These are phyloP conservation scores for Parastagonospora nodorum DNA, from an alignment of 2,329 filamentous ascomycete genomes.

Conservation along the genomic window DNA sequence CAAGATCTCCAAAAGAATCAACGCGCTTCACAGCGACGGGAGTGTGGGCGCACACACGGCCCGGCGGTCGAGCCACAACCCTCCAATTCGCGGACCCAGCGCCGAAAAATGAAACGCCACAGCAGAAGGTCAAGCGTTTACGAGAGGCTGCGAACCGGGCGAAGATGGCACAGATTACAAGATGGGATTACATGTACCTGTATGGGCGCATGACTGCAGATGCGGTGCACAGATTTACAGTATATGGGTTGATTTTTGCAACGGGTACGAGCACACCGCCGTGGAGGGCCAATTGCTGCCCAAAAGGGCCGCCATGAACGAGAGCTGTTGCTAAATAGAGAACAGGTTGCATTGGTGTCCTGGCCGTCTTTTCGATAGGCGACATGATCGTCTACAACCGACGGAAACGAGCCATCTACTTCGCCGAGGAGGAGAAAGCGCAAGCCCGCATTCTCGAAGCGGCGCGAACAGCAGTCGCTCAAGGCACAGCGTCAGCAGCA, in stretches of 20 bases:
- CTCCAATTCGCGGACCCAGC: constrained; percentile 49
- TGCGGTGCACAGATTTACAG: constrained; percentile 63
- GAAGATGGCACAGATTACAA: constrained; percentile 56
- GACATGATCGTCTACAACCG: constrained; percentile 73
- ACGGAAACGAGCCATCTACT: constrained; percentile 65
- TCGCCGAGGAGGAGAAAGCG: constrained; percentile 57
- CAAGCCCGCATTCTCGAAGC: constrained; percentile 49
- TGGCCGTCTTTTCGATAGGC: constrained; percentile 67
- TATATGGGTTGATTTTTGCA: constrained; percentile 64
- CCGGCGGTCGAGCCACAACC: constrained; percentile 48
- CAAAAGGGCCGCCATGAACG: not conserved
- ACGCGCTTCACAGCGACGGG: constrained; percentile 76
- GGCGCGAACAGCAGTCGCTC: constrained; percentile 50
- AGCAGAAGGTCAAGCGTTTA: constrained; percentile 59
- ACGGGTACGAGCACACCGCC: constrained; percentile 55
- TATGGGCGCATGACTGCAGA: constrained; percentile 57
- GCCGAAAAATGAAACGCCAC: constrained; percentile 56
- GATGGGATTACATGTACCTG: constrained; percentile 55
- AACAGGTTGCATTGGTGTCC: constrained; percentile 62
- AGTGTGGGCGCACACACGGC: constrained; percentile 72
- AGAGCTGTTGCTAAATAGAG: constrained; percentile 11
- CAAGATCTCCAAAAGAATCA: constrained; percentile 76
- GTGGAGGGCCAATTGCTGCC: constrained; percentile 13
- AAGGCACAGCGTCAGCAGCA: constrained; percentile 55
- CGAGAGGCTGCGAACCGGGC: constrained; percentile 55